Conservation (phyloP, 768 basidiomycete genomes). For the Leccinum aurantiacum region DNA sequence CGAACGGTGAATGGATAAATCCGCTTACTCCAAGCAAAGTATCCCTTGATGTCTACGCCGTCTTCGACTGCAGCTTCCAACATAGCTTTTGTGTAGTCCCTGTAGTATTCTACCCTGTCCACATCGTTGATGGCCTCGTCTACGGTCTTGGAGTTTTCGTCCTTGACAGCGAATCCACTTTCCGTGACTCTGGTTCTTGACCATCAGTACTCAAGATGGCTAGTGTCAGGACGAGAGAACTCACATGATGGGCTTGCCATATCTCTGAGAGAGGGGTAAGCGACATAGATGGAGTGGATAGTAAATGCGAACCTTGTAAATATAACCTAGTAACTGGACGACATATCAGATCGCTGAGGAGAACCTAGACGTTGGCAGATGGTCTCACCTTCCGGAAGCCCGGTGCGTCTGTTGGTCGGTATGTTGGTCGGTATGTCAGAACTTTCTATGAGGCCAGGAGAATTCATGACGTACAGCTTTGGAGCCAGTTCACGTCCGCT, state of each 20-base stretch:
- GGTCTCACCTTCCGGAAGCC: slow-evolving; percentile 60
- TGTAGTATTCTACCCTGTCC: slow-evolving; percentile 68
- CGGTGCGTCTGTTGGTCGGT: slow-evolving; percentile 46
- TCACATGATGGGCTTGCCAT: slow-evolving; percentile 58
- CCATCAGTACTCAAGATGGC: not conserved
- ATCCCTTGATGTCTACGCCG: slow-evolving; percentile 63
- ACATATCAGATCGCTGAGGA: not conserved
- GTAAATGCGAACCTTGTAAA: slow-evolving; percentile 54
- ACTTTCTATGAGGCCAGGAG: not conserved
- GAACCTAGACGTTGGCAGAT: not conserved
- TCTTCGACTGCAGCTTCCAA: slow-evolving; percentile 60
- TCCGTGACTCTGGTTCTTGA: slow-evolving; percentile 56
- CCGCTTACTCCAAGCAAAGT: slow-evolving; percentile 71
- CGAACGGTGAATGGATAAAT: not conserved
- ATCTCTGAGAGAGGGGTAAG: slow-evolving; percentile 33
- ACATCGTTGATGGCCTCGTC: slow-evolving; percentile 58
- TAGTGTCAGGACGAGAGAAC: slow-evolving; percentile 15
- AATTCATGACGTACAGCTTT: slow-evolving; percentile 52
- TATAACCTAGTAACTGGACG: slow-evolving; percentile 59
- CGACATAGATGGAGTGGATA: not conserved
- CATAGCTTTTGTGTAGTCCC: slow-evolving; percentile 55
- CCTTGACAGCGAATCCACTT: slow-evolving; percentile 74
- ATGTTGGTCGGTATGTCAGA: not conserved
- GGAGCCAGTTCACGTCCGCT: slow-evolving; percentile 72
- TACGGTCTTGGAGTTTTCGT: slow-evolving; percentile 54